A percentile compares a stretch with the other conserved stretches of the same genome.
Evolutionary conservation across 805 yeast species (phyloP).

Genomic region (Myxozyma neglecta): DNA sequence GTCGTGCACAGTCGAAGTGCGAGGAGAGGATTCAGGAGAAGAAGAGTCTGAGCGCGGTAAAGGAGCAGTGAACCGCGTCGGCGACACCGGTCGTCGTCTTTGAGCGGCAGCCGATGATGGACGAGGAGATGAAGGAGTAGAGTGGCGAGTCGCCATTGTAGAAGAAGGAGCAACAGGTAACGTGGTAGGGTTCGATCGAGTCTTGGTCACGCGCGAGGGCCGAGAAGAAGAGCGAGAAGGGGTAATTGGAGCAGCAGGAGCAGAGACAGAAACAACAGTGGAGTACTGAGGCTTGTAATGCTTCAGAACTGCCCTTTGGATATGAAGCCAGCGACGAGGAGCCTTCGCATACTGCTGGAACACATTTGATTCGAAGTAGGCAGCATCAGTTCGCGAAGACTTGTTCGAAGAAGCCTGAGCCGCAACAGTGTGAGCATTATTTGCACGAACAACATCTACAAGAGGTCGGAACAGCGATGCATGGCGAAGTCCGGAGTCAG

Average conservation of each 20-base stretch:
- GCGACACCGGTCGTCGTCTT: constrained; percentile 6
- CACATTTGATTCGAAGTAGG: constrained; percentile 17
- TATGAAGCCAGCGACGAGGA: constrained; percentile 26
- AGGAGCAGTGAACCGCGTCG: constrained; percentile 11
- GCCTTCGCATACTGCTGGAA: constrained; percentile 18
- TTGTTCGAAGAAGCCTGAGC: background rate
- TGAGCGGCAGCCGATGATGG: background rate
- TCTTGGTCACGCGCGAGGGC: constrained; percentile 9
- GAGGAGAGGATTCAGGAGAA: constrained; percentile 18
- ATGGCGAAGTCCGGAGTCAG: background rate
- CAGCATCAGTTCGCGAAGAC: constrained; percentile 10
- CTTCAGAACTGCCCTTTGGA: constrained; percentile 17
- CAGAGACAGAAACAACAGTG: constrained; percentile 6
- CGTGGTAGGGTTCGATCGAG: background rate
- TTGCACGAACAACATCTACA: constrained; percentile 18
- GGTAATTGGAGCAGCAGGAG: background rate
- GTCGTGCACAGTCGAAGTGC: constrained; percentile 43
- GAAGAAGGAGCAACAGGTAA: constrained; percentile 4
- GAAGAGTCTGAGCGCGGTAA: constrained; percentile 1
- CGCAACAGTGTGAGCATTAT: background rate
- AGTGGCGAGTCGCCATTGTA: constrained; percentile 12
- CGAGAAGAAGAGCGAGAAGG: constrained; percentile 7
- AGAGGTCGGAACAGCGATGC: constrained; percentile 25
- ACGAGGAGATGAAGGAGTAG: constrained; percentile 13
- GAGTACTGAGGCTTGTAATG: constrained; percentile 18